Conservation (phyloP, 2,329 filamentous ascomycete genomes). For the Diaporthe caulivora region DNA sequence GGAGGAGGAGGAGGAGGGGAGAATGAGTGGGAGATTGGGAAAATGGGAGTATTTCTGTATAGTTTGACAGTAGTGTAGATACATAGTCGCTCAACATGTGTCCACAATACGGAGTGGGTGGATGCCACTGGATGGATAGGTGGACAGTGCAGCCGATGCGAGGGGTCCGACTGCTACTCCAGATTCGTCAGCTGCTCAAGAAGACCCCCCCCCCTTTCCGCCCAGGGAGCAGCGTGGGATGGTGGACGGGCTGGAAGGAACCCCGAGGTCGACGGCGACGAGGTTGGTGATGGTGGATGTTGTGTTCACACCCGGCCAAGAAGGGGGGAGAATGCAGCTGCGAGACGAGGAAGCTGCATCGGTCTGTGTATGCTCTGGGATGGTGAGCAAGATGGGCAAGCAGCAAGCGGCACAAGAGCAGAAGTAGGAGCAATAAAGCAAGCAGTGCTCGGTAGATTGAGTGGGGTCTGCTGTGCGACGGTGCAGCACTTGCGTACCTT, state of each 20-base stretch:
- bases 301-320: background rate
- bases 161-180: conserved; percentile 21
- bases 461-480: conserved; percentile 19
- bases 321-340: background rate
- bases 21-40: background rate
- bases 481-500: background rate
- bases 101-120: conserved; percentile 5
- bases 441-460: too few relatives aligned
- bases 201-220: background rate
- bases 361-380: background rate
- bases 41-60: background rate
- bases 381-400: too few relatives aligned
- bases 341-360: conserved; percentile 6
- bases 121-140: background rate
- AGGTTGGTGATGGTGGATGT: conserved; percentile 19
- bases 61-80: background rate
- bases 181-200: conserved; percentile 25
- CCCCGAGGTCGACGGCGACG: conserved; percentile 1
- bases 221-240: background rate
- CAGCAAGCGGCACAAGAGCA: background rate
- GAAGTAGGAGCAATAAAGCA: background rate
- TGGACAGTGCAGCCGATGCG: conserved; percentile 16
- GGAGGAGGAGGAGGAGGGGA: background rate
- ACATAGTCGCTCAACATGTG: background rate
- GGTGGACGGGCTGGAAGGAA: background rate